These are phyloP conservation scores for Pleurotus ostreatus DNA, from an alignment of 768 basidiomycete species.

Conservation along the genomic window DNA sequence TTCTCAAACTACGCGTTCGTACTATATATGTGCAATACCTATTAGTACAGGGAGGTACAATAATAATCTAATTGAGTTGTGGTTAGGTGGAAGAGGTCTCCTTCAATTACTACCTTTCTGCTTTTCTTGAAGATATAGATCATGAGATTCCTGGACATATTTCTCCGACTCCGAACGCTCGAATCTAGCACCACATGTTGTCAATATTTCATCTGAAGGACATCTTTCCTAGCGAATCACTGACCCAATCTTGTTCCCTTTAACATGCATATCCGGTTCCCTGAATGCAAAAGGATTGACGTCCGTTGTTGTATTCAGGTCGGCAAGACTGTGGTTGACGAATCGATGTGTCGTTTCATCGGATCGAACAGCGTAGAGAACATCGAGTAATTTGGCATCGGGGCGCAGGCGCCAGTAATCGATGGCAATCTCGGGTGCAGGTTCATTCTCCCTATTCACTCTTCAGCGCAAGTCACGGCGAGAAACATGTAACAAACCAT, in stretches of 20 bases:
- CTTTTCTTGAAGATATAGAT: conserved; percentile 39
- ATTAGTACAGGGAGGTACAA: too few species aligned
- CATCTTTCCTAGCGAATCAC: conserved; percentile 20
- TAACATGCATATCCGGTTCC: conserved; percentile 83
- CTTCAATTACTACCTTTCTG: conserved; percentile 5
- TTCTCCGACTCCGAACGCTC: conserved; percentile 62
- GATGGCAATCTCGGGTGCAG: conserved; percentile 86
- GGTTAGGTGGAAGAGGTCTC: too few species aligned
- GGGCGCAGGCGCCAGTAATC: conserved; percentile 87
- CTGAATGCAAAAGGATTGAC: conserved; percentile 87
- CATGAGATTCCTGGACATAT: conserved; percentile 60
- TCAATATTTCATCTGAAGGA: background rate
- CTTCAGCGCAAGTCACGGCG: conserved; percentile 2
- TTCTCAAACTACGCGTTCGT: too few species aligned
- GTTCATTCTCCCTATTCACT: conserved; percentile 50
- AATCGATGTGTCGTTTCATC: conserved; percentile 94
- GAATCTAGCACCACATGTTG: conserved; percentile 40
- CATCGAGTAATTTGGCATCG: conserved; percentile 78
- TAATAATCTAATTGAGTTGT: too few species aligned
- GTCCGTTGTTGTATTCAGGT: conserved; percentile 71
- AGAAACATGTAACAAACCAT: conserved; percentile 43
- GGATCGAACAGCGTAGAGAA: conserved; percentile 87
- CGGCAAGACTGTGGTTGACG: conserved; percentile 85
- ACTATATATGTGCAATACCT: too few species aligned
- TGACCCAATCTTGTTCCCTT: conserved; percentile 74